Evolutionary conservation across 2,329 filamentous ascomycete genomes (phyloP).

Genomic region (Aspergillus sp.): DNA sequence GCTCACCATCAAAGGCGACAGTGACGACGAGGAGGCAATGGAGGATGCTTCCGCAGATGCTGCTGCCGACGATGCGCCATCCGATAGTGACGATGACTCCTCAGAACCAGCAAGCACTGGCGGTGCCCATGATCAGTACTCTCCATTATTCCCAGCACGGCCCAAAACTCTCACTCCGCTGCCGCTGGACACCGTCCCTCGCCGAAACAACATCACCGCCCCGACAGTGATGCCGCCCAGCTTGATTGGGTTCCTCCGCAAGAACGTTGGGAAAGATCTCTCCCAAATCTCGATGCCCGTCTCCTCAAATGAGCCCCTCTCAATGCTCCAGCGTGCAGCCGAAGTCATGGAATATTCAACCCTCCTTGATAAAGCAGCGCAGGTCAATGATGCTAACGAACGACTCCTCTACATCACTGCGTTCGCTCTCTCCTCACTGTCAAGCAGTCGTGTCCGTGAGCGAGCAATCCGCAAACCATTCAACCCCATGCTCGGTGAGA

Average conservation of each 20-base stretch:
- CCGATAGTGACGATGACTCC: slow-evolving; percentile 59
- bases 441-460: slow-evolving; percentile 79
- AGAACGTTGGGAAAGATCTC: slow-evolving; percentile 97
- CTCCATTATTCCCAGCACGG: slow-evolving; percentile 68
- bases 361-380: slow-evolving; percentile 73
- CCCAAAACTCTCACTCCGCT: slow-evolving; percentile 76
- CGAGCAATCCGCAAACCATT: slow-evolving; percentile 94
- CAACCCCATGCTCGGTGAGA: slow-evolving; percentile 95
- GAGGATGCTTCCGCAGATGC: slow-evolving; percentile 41
- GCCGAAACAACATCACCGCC: slow-evolving; percentile 69
- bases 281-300: slow-evolving; percentile 98
- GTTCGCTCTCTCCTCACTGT: slow-evolving; percentile 87
- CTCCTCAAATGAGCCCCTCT: slow-evolving; percentile 89
- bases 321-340: slow-evolving; percentile 80
- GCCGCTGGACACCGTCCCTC: slow-evolving; percentile 65
- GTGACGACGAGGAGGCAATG: slow-evolving; percentile 58
- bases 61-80: slow-evolving; percentile 59
- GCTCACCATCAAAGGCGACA: slow-evolving; percentile 71
- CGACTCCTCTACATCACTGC: slow-evolving; percentile 82
- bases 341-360: slow-evolving; percentile 90
- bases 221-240: slow-evolving; percentile 81
- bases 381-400: slow-evolving; percentile 58
- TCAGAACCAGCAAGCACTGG: slow-evolving; percentile 36
- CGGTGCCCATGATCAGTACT: slow-evolving; percentile 35
- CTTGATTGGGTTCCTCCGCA: slow-evolving; percentile 88